Evolutionary conservation across 2,329 filamentous ascomycete genomes (phyloP).

Genomic region (Setomelanomma holmii): DNA sequence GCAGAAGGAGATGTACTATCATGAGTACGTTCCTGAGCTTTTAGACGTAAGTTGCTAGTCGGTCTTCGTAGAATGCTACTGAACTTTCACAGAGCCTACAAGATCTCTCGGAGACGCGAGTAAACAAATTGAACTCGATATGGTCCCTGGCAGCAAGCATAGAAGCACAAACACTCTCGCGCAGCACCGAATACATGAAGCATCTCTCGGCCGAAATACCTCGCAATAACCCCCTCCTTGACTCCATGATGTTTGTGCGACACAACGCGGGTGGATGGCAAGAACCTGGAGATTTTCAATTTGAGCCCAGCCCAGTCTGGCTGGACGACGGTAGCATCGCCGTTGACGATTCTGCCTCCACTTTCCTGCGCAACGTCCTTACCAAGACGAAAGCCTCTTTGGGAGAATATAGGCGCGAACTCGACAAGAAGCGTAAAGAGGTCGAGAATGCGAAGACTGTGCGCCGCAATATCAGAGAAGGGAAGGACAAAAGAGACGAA

Average conservation of each 20-base stretch:
- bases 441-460: constrained; percentile 78
- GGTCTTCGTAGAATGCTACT: neutral
- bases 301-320: constrained; percentile 97
- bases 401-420: constrained; percentile 79
- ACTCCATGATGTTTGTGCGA: constrained; percentile 97
- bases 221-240: constrained; percentile 84
- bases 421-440: constrained; percentile 85
- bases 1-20: constrained; percentile 96
- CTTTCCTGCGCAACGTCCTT: constrained; percentile 90
- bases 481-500: constrained; percentile 87
- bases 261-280: constrained; percentile 86
- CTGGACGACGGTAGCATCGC: constrained; percentile 90
- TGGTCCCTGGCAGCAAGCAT: constrained; percentile 83
- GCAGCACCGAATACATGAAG: constrained; percentile 74
- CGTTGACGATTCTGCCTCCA: constrained; percentile 83
- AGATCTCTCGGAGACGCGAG: constrained; percentile 89
- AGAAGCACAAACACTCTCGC: constrained; percentile 78
- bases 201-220: constrained; percentile 81
- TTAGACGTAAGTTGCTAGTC: constrained; percentile 70
- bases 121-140: constrained; percentile 80
- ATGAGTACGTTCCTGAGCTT: constrained; percentile 93
- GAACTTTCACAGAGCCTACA: constrained; percentile 69
- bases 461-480: constrained; percentile 79
- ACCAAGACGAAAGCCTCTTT: constrained; percentile 88
- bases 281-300: constrained; percentile 82